Percentiles rank a stretch among this genome's conserved stretches.
Conservation (phyloP, 225 moss, liverwort and hornwort genomes). For the Lunularia cruciata region DNA sequence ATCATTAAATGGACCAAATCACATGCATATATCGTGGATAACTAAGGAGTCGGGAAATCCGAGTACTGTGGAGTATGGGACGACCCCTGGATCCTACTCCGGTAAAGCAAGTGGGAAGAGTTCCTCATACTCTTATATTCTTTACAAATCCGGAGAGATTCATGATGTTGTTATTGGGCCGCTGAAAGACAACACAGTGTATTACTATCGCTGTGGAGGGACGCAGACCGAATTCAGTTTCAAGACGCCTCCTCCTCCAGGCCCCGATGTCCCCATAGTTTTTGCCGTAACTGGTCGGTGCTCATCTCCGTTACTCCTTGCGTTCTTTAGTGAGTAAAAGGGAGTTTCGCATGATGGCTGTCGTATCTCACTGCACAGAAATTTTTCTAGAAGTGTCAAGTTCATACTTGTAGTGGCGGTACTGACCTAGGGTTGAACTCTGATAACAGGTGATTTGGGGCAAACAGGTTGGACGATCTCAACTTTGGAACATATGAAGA, state of each 20-base stretch:
- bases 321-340: neutral
- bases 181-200: constrained; percentile 60
- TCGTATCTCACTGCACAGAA: neutral
- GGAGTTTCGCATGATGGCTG: neutral
- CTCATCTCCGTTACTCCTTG: neutral
- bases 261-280: constrained; percentile 63
- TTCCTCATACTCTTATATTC: constrained; percentile 54
- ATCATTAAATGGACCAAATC: constrained; percentile 42
- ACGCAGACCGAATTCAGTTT: constrained; percentile 60
- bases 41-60: constrained; percentile 35
- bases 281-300: constrained; percentile 40
- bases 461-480: constrained; percentile 79
- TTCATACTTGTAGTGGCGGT: neutral
- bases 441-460: constrained; percentile 71
- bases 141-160: constrained; percentile 64
- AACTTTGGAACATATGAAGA: constrained; percentile 65
- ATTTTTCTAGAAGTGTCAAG: neutral
- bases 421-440: neutral
- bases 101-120: constrained; percentile 49
- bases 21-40: constrained; percentile 49
- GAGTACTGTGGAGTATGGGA: constrained; percentile 68
- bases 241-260: constrained; percentile 71
- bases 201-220: constrained; percentile 78
- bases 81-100: constrained; percentile 40
- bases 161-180: constrained; percentile 88